Percentiles rank a stretch among this genome's conserved stretches.
phyloP scores from a whole-genome alignment of 2,329 filamentous ascomycete species.

The Fusarium pseudonygamai region DNA sequence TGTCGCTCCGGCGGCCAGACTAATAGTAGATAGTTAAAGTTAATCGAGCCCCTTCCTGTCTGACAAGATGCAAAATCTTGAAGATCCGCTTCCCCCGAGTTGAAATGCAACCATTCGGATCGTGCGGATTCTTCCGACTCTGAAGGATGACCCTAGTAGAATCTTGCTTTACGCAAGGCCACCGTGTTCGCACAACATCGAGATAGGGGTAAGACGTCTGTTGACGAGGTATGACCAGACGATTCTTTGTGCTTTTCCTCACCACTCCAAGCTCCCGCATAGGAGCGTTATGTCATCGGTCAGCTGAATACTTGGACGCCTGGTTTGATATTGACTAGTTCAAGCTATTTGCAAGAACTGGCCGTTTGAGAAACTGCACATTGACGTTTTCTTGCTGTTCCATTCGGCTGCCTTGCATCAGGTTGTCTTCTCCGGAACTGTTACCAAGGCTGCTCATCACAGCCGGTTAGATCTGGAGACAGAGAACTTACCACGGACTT shows the following conservation, averaged over 20 bases:
- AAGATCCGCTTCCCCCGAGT: background rate
- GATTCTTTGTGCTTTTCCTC: background rate
- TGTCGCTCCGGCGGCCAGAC: background rate
- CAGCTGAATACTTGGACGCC: background rate
- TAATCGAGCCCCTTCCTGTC: background rate
- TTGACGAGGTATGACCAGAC: background rate
- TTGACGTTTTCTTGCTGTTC: background rate
- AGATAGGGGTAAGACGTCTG: background rate
- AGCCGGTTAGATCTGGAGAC: background rate
- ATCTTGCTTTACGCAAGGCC: background rate
- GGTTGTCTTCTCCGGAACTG: background rate
- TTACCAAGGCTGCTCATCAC: background rate
- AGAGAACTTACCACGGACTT: background rate
- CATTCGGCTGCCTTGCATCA: background rate
- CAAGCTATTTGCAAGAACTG: background rate
- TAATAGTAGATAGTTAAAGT: slow-evolving; percentile 1
- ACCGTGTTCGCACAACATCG: slow-evolving; percentile 11
- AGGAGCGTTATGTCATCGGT: background rate
- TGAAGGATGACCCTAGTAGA: slow-evolving; percentile 3
- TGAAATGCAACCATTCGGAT: slow-evolving; percentile 1
- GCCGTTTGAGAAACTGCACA: background rate
- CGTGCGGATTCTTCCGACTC: background rate
- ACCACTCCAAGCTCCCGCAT: background rate
- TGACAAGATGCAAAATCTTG: background rate
- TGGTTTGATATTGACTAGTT: background rate